These are phyloP conservation scores for Catenaria anguillulae DNA, from an alignment of 371 early-diverging fungal genomes.

Conservation along the genomic window DNA sequence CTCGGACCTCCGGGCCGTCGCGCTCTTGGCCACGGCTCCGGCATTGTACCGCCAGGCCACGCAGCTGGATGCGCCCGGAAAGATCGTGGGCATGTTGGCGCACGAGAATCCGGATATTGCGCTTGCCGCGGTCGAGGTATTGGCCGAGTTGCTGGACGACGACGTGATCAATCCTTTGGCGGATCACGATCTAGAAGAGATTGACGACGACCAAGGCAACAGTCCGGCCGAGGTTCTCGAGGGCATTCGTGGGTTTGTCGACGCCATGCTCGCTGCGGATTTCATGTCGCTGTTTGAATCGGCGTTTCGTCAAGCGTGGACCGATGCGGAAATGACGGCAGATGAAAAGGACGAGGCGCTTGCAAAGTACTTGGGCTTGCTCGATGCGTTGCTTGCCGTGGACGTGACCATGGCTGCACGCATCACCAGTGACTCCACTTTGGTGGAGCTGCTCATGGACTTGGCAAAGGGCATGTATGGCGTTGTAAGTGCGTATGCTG, in stretches of 20 bases:
- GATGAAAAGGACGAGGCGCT: background rate
- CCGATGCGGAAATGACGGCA: background rate
- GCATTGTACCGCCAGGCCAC: slow-evolving; percentile 57
- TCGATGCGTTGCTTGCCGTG: slow-evolving; percentile 62
- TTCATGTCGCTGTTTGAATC: background rate
- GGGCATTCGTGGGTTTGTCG: slow-evolving; percentile 52
- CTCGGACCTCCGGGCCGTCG: slow-evolving; percentile 62
- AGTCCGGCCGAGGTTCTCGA: no score
- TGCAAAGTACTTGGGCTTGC: background rate
- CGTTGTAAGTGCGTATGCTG: slow-evolving; percentile 68
- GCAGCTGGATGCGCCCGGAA: slow-evolving; percentile 43
- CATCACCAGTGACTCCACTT: slow-evolving; percentile 41
- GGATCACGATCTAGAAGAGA: slow-evolving; percentile 40
- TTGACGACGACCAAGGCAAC: slow-evolving; percentile 28
- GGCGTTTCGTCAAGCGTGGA: background rate
- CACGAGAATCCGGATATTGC: slow-evolving; percentile 91
- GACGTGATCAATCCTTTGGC: slow-evolving; percentile 42
- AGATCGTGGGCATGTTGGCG: slow-evolving; percentile 53
- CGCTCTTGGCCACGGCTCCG: slow-evolving; percentile 59
- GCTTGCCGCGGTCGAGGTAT: slow-evolving; percentile 62
- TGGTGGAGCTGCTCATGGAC: slow-evolving; percentile 43
- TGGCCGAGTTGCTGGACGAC: slow-evolving; percentile 81
- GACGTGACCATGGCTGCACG: slow-evolving; percentile 47
- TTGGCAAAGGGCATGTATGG: no score
- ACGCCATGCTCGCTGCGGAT: slow-evolving; percentile 23